These are phyloP conservation scores for Aspergillus neoniger DNA, from an alignment of 2,329 filamentous ascomycete species.

Conservation along the genomic window DNA sequence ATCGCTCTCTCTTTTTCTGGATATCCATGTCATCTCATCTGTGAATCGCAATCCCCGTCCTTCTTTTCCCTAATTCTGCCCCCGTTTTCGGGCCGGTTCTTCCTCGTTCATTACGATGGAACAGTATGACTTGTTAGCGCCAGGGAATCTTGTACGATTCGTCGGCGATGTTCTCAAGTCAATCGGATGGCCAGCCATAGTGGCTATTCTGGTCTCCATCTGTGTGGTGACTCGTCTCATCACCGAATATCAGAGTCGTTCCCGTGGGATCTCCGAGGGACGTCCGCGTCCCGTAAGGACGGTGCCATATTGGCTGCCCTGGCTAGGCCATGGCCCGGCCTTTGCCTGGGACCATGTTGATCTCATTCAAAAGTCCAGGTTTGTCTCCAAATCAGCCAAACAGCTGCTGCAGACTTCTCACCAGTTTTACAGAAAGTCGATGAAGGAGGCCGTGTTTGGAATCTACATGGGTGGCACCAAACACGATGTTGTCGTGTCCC, in stretches of 20 bases:
- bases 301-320: conserved; percentile 62
- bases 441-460: conserved; percentile 48
- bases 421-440: conserved; percentile 32
- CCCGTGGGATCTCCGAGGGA: conserved; percentile 21
- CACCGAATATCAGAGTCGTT: conserved; percentile 38
- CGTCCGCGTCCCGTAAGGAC: conserved; percentile 46
- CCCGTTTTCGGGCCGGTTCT: not conserved
- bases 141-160: conserved; percentile 21
- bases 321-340: conserved; percentile 55
- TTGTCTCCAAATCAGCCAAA: not conserved
- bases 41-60: not conserved
- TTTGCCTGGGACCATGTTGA: conserved; percentile 50
- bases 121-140: conserved; percentile 22
- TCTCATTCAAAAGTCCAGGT: conserved; percentile 50
- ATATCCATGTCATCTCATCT: not conserved
- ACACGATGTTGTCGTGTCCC: conserved; percentile 54
- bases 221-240: conserved; percentile 44
- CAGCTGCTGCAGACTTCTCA: not conserved
- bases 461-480: conserved; percentile 53
- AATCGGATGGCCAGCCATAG: conserved; percentile 29
- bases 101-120: conserved; percentile 1
- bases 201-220: conserved; percentile 31
- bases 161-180: conserved; percentile 24
- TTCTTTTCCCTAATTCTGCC: not conserved
- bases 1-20: not conserved